Percentiles rank a stretch among this genome's conserved stretches.
These are phyloP conservation scores for Plasmopara muralis DNA, from an alignment of 352 stramenopile genomes.

Conservation along the genomic window DNA sequence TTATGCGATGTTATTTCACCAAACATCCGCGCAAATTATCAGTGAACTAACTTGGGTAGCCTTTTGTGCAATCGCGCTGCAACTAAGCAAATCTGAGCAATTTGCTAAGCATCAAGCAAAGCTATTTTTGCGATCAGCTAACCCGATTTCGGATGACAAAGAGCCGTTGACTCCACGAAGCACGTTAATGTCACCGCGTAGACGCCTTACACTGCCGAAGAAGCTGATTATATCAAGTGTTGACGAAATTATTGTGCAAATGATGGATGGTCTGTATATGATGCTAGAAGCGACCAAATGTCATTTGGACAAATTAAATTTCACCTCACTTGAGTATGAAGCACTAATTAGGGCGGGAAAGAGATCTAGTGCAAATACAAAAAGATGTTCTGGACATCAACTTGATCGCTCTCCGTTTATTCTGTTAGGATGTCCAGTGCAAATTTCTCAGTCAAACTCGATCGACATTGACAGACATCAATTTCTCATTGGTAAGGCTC, in stretches of 20 bases:
- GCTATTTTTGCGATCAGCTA: slow-evolving; percentile 11
- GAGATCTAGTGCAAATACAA: not conserved
- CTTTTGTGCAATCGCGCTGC: slow-evolving; percentile 27
- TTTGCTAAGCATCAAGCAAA: slow-evolving; percentile 11
- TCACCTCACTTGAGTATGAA: slow-evolving; percentile 6
- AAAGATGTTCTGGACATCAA: not conserved
- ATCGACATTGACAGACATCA: slow-evolving; percentile 8
- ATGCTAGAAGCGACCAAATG: slow-evolving; percentile 21
- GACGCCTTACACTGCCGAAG: slow-evolving; percentile 39
- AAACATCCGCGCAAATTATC: slow-evolving; percentile 19
- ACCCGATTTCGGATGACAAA: slow-evolving; percentile 15
- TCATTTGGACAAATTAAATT: slow-evolving; percentile 9
- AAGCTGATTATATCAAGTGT: slow-evolving; percentile 32
- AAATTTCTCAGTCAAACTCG: slow-evolving; percentile 10
- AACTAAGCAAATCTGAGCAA: slow-evolving; percentile 21
- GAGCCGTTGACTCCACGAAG: slow-evolving; percentile 15
- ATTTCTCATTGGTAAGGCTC: not conserved
- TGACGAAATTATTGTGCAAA: slow-evolving; percentile 34
- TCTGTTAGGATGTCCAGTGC: slow-evolving; percentile 17
- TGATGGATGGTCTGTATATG: slow-evolving; percentile 32
- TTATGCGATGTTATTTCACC: slow-evolving; percentile 18
- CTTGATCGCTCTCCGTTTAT: slow-evolving; percentile 7
- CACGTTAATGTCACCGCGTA: slow-evolving; percentile 35
- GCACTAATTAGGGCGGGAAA: not conserved
- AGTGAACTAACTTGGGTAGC: slow-evolving; percentile 28